Percentiles rank a stretch among this genome's conserved stretches.
phyloP scores from a whole-genome alignment of 768 basidiomycete species.

The Phylloporus arenicola region DNA sequence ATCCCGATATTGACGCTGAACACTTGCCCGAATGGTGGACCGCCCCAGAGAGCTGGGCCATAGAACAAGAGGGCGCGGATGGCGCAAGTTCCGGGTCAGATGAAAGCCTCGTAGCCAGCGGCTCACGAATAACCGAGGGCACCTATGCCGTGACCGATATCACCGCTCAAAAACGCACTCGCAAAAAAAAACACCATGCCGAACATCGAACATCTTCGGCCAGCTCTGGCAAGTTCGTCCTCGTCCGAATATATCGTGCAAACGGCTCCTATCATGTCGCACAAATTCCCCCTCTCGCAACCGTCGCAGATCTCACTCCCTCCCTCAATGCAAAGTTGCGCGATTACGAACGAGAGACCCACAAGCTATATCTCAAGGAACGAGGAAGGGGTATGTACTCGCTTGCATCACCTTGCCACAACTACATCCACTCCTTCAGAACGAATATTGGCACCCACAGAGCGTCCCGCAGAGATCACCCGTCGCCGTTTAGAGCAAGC shows the following conservation, averaged over 20 bases:
- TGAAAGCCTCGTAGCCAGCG: conserved; percentile 21
- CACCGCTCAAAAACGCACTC: conserved; percentile 16
- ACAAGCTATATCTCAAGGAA: conserved; percentile 71
- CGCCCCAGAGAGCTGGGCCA: conserved; percentile 75
- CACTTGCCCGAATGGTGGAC: conserved; percentile 44
- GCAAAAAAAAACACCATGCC: conserved; percentile 21
- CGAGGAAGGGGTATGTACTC: conserved; percentile 59
- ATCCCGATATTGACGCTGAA: conserved; percentile 7
- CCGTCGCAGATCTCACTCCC: conserved; percentile 61
- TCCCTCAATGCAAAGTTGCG: conserved; percentile 53
- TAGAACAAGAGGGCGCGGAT: conserved; percentile 44
- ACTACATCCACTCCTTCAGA: conserved; percentile 42
- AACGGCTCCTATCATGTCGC: conserved; percentile 71
- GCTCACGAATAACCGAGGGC: conserved; percentile 14
- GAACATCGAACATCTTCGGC: conserved; percentile 14
- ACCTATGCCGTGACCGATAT: conserved; percentile 10
- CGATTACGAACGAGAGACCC: conserved; percentile 49
- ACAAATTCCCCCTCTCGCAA: conserved; percentile 55
- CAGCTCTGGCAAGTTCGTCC: conserved; percentile 33
- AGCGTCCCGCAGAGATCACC: conserved; percentile 82
- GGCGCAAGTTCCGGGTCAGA: conserved; percentile 40
- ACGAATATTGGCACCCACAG: conserved; percentile 72
- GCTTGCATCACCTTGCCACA: neutral
- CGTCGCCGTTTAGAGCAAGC: conserved; percentile 81
- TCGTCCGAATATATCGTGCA: conserved; percentile 72